phyloP scores from a whole-genome alignment of 768 basidiomycete species.

The Dictyophora rubrovolvata region DNA sequence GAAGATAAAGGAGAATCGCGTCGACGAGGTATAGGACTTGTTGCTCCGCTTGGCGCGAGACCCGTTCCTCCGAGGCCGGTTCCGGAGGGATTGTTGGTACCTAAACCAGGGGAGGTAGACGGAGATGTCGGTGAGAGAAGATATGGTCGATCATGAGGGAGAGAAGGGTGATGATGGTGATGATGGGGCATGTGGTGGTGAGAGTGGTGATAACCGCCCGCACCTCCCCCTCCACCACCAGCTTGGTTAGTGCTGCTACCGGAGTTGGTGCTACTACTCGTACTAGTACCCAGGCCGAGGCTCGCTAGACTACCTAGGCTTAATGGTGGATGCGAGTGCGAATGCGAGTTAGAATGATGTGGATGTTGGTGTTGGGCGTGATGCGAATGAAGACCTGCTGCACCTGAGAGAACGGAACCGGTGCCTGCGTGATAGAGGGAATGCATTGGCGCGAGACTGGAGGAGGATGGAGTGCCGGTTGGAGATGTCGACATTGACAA shows the following conservation, averaged over 20 bases:
- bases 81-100: not conserved
- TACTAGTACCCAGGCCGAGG: not conserved
- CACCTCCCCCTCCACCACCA: not conserved
- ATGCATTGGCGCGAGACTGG: constrained; percentile 6
- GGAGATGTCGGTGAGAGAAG: not conserved
- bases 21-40: not conserved
- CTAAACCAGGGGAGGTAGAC: not conserved
- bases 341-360: not conserved
- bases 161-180: not conserved
- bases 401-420: too few species aligned
- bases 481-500: constrained; percentile 10
- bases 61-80: not conserved
- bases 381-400: not conserved
- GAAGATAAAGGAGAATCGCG: not conserved
- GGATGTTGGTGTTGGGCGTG: not conserved
- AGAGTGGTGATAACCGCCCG: not conserved
- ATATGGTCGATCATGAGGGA: not conserved
- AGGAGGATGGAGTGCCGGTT: not conserved
- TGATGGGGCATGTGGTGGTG: not conserved
- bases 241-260: not conserved
- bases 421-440: not conserved
- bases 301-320: not conserved
- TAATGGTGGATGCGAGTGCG: not conserved
- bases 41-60: not conserved
- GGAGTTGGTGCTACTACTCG: not conserved